Base-by-base conservation (phyloP, 345 rosid genomes). In the Citrus mangshanensis region DNA sequence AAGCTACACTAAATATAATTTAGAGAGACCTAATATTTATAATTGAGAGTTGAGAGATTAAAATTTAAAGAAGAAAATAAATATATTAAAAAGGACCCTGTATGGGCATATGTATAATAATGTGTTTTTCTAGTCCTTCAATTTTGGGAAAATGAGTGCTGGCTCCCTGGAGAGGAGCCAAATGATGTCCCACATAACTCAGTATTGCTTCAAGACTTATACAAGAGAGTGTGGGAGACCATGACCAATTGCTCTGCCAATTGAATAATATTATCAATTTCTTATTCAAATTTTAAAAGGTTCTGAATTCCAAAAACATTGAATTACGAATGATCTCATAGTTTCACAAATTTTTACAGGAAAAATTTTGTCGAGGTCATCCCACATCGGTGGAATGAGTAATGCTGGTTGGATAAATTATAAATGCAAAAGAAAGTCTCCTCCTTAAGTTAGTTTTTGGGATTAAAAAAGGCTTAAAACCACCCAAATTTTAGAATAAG, bases 251-350 rank as follows among this genome's bases (percentile, higher is more conserved):
- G 78, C 54, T 67, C 65, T 64, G 55, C 37, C n/a, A 60, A 56
- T 73, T n/a, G 51, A 73, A 59, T 71, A 71, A 28, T 69, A 37
- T 76, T 70, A 19, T 65, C 28, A 62, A 34, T 58, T 54, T 32
- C 35, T 18, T 54, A 16, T 54, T 54, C 22, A 54, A 54, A 62
- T 37, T 54, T 54, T 18, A 54, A 54, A 55, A 62, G 4, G 35
- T 55, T 34, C 70, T 46, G 77, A 80, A 70, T 83, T 70, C 81
- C 78, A 74, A 77, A 73, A 55, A 38, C 18, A 13, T 46, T 46
- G 18, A 46, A 46, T 46, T 78, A 75, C 70, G 46, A 40, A 27
- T 75, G 75, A 46, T 46, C 18, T 78, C 5, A 58, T 81, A 54
- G 58, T 18, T 54, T 18, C 58, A 18, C 7, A 46, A 46, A 46